A percentile compares a stretch with the other conserved stretches of the same genome.
Conservation (phyloP, 1,139 yeast genomes). For the Pneumocystis canis region DNA sequence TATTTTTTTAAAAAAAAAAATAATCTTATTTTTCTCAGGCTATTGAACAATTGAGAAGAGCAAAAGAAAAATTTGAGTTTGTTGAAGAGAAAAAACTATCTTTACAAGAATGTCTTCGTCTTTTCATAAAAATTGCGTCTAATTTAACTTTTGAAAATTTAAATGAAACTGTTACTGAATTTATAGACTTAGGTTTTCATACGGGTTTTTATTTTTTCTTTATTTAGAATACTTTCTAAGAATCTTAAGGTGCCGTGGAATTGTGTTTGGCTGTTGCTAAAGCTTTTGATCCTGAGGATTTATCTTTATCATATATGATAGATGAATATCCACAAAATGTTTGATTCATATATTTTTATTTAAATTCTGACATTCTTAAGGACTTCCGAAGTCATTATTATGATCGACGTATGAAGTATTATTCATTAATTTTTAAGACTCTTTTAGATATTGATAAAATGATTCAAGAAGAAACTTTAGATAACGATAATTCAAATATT, state of each 20-base stretch:
- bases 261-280: slow-evolving; percentile 65
- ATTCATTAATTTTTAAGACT: slow-evolving; percentile 58
- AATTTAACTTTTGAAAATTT: slow-evolving; percentile 65
- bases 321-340: slow-evolving; percentile 33
- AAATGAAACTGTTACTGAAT: slow-evolving; percentile 63
- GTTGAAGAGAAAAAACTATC: slow-evolving; percentile 56
- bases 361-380: neutral
- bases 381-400: slow-evolving; percentile 36
- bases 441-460: slow-evolving; percentile 59
- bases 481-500: slow-evolving; percentile 22
- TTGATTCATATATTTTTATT: slow-evolving; percentile 4
- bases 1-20: neutral
- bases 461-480: slow-evolving; percentile 28
- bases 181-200: slow-evolving; percentile 62
- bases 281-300: slow-evolving; percentile 46
- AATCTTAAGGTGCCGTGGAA: slow-evolving; percentile 53
- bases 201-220: slow-evolving; percentile 22
- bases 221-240: neutral
- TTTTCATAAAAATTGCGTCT: slow-evolving; percentile 70
- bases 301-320: slow-evolving; percentile 39
- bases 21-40: slow-evolving; percentile 30
- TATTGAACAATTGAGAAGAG: slow-evolving; percentile 75
- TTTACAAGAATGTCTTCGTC: slow-evolving; percentile 55
- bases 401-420: slow-evolving; percentile 43
- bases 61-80: slow-evolving; percentile 40